Percentiles rank a stretch among this genome's conserved stretches.
phyloP scores from a whole-genome alignment of 2,329 filamentous ascomycete genomes.

The Curvularia hawaiiensis region DNA sequence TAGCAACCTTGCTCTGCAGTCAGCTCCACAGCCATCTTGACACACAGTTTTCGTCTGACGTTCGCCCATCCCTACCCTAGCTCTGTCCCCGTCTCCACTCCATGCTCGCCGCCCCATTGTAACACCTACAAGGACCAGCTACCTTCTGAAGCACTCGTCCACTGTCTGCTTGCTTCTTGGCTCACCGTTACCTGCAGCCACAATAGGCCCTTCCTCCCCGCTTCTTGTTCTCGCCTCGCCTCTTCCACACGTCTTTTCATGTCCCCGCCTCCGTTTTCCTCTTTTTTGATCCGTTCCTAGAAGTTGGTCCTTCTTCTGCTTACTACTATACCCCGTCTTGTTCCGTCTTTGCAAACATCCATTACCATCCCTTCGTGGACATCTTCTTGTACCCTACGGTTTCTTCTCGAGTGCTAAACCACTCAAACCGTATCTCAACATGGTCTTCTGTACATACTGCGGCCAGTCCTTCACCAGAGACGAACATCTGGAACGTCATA shows the following conservation, averaged over 20 bases:
- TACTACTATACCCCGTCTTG: constrained; percentile 7
- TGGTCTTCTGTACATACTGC: constrained; percentile 61
- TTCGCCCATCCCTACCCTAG: constrained; percentile 30
- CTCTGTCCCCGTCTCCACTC: constrained; percentile 24
- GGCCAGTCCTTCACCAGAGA: constrained; percentile 59
- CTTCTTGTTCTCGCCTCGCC: constrained; percentile 11
- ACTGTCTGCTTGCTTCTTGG: constrained; percentile 16
- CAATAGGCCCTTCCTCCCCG: constrained; percentile 13
- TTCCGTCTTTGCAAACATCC: background rate
- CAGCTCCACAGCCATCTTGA: constrained; percentile 37
- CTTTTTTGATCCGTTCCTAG: constrained; percentile 18
- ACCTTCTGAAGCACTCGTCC: constrained; percentile 21
- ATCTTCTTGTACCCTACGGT: constrained; percentile 1
- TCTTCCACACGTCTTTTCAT: constrained; percentile 1
- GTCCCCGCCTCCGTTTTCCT: constrained; percentile 22
- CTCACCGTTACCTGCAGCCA: constrained; percentile 19
- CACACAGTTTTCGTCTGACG: constrained; percentile 29
- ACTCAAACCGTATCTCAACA: constrained; percentile 32
- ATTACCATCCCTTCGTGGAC: background rate
- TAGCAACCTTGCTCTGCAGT: constrained; percentile 26
- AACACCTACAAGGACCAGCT: constrained; percentile 15
- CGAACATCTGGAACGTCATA: constrained; percentile 59
- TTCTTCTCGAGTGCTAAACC: constrained; percentile 5
- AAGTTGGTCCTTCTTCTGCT: constrained; percentile 15
- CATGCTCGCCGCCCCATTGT: constrained; percentile 25